These are phyloP conservation scores for Escovopsis sp. DNA, from an alignment of 2,329 filamentous ascomycete genomes.

Conservation along the genomic window DNA sequence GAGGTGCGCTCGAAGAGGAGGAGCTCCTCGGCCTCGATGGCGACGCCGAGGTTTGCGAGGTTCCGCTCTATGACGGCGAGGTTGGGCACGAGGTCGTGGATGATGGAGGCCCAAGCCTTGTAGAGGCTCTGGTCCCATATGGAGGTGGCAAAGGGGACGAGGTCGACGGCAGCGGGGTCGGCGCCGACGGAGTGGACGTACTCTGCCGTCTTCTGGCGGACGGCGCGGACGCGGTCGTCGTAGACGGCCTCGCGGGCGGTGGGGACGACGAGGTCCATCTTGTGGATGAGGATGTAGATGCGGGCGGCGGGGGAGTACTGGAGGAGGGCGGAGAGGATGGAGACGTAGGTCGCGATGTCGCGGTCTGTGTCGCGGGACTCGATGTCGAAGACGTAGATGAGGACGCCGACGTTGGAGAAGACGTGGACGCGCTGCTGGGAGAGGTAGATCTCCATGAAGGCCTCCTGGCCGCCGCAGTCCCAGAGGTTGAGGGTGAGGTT, in stretches of 20 bases:
- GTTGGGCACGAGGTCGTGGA: constrained; percentile 95
- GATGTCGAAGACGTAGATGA: constrained; percentile 99
- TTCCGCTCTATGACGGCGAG: constrained; percentile 77
- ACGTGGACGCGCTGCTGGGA: constrained; percentile 91
- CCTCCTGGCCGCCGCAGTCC: constrained; percentile 98
- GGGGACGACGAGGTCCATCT: constrained; percentile 89
- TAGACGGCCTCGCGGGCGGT: constrained; percentile 69
- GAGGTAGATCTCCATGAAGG: constrained; percentile 97
- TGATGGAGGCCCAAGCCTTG: constrained; percentile 96
- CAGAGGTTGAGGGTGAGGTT: constrained; percentile 95
- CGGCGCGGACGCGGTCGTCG: constrained; percentile 64
- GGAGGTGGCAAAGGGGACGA: constrained; percentile 84
- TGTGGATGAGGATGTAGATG: constrained; percentile 93
- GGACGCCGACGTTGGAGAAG: constrained; percentile 88
- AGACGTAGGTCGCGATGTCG: constrained; percentile 82
- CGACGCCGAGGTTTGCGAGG: constrained; percentile 63
- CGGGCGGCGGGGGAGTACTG: constrained; percentile 72
- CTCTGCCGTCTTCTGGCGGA: constrained; percentile 56
- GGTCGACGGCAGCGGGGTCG: constrained; percentile 34
- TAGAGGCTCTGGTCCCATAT: constrained; percentile 99
- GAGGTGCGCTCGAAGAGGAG: constrained; percentile 91
- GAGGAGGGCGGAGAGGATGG: constrained; percentile 74
- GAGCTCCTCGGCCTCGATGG: constrained; percentile 86
- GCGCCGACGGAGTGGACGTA: constrained; percentile 26
- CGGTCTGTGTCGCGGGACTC: constrained; percentile 89